A percentile compares a stretch with the other conserved stretches of the same genome.
Evolutionary conservation across 768 basidiomycete genomes (phyloP).

Genomic region (Leccinum ochraceum): DNA sequence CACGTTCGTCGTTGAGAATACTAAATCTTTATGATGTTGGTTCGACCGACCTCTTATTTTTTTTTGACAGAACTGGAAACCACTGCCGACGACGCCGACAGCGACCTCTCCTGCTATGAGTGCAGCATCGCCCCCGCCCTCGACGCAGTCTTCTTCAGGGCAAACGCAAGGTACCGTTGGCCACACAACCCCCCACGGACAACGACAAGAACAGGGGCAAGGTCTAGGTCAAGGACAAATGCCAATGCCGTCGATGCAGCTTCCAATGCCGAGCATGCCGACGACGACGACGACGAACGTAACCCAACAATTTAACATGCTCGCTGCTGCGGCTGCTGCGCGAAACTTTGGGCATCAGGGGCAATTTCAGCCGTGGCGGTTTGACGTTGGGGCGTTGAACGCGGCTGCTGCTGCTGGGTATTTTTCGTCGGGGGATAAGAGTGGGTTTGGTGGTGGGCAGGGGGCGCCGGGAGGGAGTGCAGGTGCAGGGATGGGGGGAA

Average conservation of each 20-base stretch:
- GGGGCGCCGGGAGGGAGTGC: background rate
- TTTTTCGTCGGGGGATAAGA: conserved; percentile 20
- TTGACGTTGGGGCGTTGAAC: conserved; percentile 18
- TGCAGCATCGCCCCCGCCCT: background rate
- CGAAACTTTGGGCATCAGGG: conserved; percentile 26
- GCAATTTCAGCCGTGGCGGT: conserved; percentile 24
- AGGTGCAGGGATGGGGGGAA: background rate
- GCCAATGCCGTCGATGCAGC: background rate
- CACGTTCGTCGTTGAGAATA: conserved; percentile 47
- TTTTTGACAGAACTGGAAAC: conserved; percentile 53
- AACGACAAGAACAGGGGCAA: background rate
- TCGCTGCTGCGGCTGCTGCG: conserved; percentile 25
- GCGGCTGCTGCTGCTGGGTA: conserved; percentile 17
- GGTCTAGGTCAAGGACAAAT: background rate
- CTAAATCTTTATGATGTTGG: background rate
- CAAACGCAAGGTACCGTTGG: background rate
- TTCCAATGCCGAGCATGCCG: background rate
- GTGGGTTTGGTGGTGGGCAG: conserved; percentile 13
- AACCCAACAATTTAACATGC: conserved; percentile 28
- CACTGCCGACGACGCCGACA: conserved; percentile 36
- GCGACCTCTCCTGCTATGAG: conserved; percentile 4
- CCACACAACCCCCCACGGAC: background rate
- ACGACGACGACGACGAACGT: conserved; percentile 15
- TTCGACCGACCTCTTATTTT: background rate
- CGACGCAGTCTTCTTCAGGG: conserved; percentile 5